Evolutionary conservation across 177 flowering plant genomes (phyloP), one percentile per base, ranked within the genome.

Genomic region (Vitis hybrid): DNA sequence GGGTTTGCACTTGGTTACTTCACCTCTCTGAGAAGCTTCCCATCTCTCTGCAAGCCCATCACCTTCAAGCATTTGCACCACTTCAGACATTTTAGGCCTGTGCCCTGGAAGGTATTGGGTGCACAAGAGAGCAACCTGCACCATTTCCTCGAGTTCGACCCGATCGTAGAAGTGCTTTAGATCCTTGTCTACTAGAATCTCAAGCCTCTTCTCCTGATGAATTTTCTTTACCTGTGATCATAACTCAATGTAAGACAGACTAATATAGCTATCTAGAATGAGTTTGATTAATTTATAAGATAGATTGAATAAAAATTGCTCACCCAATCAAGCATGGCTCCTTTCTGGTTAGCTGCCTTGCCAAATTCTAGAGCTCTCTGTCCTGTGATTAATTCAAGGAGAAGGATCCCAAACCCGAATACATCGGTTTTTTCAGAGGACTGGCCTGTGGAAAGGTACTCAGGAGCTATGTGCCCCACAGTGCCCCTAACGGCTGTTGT

Each of bases 51-150:
- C 92, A 22, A 88, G 82, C 2, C 90, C 90, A 61, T 88, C 92
- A 0, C 92, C 92, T 81, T 86, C 89, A 1, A 88, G 86, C 90
- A 88, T 88, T 49, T 86, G 68, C 11, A 88, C 86, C 12, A 86
- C 90, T 73, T 88, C 90, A 0, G 90, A 87, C 92, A 87, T 88
- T 75, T 85, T 88, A 0, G 92, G 90, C 52, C 92, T 85, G 22
- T 80, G 80, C 53, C 80, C 74, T 18, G 92, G 92, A 57, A 83
- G 82, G 74, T 75, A 86, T 66, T 88, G 92, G 0, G 92, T 88
- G 76, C 88, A 79, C 57, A 84, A 66, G 10, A 88, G 80, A 2
- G 92, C 90, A 50, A 88, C 90, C 71, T 82, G 83, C 58, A 88
- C 87, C 78, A 86, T 88, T 71, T 88, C 92, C 70, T 86, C 90